These are phyloP conservation scores for Exophiala viscosa DNA, from an alignment of 2,329 filamentous ascomycete genomes.

Conservation along the genomic window DNA sequence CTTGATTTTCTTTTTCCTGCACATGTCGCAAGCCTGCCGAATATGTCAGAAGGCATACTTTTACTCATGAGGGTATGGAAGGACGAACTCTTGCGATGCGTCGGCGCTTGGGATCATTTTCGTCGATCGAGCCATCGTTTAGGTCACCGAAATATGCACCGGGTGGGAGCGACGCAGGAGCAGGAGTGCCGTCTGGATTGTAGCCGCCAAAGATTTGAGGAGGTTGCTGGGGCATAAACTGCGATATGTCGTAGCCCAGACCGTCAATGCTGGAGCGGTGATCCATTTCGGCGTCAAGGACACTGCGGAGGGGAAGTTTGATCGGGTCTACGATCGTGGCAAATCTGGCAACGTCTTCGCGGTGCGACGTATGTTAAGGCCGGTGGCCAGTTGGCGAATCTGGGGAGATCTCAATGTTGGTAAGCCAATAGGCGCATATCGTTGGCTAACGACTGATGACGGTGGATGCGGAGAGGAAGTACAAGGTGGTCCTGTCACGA, in stretches of 20 bases:
- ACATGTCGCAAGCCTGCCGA: conserved; percentile 85
- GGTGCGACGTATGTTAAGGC: not conserved
- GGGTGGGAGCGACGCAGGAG: conserved; percentile 47
- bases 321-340: not conserved
- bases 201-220: conserved; percentile 68
- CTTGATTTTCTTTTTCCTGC: conserved; percentile 89
- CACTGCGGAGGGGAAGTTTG: not conserved
- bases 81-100: conserved; percentile 75
- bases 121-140: conserved; percentile 48
- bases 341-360: not conserved
- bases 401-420: conserved; percentile 5
- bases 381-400: not conserved
- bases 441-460: not conserved
- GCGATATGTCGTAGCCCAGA: conserved; percentile 44
- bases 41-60: conserved; percentile 15
- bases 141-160: conserved; percentile 43
- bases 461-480: not conserved
- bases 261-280: conserved; percentile 31
- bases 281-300: conserved; percentile 16
- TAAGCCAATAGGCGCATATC: conserved; percentile 15
- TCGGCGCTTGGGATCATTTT: conserved; percentile 80
- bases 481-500: not conserved
- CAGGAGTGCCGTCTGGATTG: conserved; percentile 56
- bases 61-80: not conserved
- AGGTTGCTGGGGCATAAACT: conserved; percentile 60